Evolutionary conservation across 176 grass and related monocot genomes (phyloP).

Genomic region (Ananas comosus): DNA sequence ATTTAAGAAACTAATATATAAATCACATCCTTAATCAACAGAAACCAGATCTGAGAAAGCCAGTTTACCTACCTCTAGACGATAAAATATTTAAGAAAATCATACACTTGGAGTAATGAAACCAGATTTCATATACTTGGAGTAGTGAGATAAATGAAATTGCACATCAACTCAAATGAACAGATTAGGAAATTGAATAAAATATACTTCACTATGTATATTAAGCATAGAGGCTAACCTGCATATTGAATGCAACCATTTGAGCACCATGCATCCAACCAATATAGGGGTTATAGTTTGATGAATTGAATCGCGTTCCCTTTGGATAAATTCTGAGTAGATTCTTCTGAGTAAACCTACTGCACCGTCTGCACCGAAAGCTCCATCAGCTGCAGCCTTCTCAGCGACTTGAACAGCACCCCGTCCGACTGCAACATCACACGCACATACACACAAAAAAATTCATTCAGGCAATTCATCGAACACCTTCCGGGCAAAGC

Average conservation of each 20-base stretch:
- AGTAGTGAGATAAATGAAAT: neutral
- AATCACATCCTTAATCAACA: neutral
- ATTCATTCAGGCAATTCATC: too few species aligned
- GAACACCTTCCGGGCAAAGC: too few species aligned
- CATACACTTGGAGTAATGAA: neutral
- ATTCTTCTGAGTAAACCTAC: conserved; percentile 23
- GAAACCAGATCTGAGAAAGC: neutral
- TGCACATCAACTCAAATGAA: neutral
- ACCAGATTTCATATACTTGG: neutral
- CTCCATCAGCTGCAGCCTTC: too few species aligned
- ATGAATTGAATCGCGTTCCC: conserved; percentile 19
- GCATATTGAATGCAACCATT: conserved; percentile 31
- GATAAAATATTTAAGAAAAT: neutral
- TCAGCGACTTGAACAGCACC: too few species aligned
- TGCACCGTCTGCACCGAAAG: too few species aligned
- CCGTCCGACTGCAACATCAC: too few species aligned
- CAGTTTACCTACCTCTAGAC: neutral
- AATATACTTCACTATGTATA: neutral
- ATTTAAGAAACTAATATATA: neutral
- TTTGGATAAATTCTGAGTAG: conserved; percentile 20
- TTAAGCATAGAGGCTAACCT: conserved; percentile 8
- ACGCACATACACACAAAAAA: too few species aligned
- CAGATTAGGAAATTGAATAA: neutral
- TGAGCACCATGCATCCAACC: conserved; percentile 26
- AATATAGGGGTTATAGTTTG: conserved; percentile 22